phyloP scores from a whole-genome alignment of 108 stramenopile genomes.

The Nitzschia putrida region DNA sequence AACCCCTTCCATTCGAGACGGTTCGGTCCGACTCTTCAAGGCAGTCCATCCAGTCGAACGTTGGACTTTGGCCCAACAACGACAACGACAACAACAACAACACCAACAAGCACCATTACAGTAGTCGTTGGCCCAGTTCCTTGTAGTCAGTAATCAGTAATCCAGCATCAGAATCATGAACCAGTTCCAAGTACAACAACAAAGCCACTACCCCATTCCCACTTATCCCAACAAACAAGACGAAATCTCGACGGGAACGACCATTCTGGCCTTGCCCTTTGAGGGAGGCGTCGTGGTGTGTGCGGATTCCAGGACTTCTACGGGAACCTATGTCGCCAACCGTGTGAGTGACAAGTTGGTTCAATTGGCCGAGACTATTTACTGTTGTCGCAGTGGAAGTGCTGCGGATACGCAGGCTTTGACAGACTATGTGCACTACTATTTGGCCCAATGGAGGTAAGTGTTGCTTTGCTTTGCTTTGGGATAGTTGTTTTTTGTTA shows the following conservation, averaged over 20 bases:
- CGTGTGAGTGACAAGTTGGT: slow-evolving; percentile 95
- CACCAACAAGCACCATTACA: too few species aligned
- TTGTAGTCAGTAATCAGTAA: too few species aligned
- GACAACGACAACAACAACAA: too few species aligned
- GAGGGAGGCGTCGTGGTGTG: slow-evolving; percentile 94
- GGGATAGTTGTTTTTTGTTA: not conserved
- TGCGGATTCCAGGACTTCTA: slow-evolving; percentile 96
- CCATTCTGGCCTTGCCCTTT: slow-evolving; percentile 94
- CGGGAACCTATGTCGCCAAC: slow-evolving; percentile 96
- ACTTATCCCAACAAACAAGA: slow-evolving; percentile 22
- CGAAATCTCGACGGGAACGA: slow-evolving; percentile 90
- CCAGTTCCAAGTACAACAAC: too few species aligned
- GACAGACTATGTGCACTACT: slow-evolving; percentile 89
- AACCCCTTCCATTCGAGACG: too few species aligned
- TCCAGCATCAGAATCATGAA: not conserved
- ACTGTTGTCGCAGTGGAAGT: slow-evolving; percentile 91
- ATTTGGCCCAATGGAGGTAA: slow-evolving; percentile 79
- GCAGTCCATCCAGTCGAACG: too few species aligned
- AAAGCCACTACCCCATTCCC: too few species aligned
- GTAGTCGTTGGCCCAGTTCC: too few species aligned
- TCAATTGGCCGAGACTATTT: slow-evolving; percentile 90
- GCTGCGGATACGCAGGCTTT: slow-evolving; percentile 98
- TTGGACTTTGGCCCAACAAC: too few species aligned
- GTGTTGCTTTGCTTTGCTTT: too few species aligned
- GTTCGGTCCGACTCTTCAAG: too few species aligned